Evolutionary conservation across 805 yeast species (phyloP), one percentile per base, ranked within the genome.

Genomic region (Komagataella populi): DNA sequence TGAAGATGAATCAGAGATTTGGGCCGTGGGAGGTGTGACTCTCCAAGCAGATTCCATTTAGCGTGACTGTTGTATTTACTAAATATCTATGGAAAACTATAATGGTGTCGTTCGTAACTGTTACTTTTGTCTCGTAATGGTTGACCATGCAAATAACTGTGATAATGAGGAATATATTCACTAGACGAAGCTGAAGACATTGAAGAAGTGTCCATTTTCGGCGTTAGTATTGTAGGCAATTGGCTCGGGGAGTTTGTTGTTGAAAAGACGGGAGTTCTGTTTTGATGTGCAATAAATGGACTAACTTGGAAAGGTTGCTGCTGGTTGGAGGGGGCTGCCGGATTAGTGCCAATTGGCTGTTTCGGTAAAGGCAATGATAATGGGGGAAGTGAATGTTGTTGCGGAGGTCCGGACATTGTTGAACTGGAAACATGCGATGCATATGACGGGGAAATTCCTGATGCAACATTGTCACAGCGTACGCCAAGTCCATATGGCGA

Each of bases 1-100:
- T 59, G 97, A 89, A 68, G 96, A 90, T 64, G 93, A 84, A 61
- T 69, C 66, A 49, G 96, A 90, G 65, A 81, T 89, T 23, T 88
- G 96, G 96, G 82, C 91, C 4, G 83, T 87, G 57, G 93, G 95
- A 50, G 81, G 84, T 46, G 80, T 79, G 53, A 85, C 80, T 53
- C 49, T 77, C 44, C 20, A 36, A 44, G 16, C 8, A 16, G n/a
- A 30, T 20, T 23, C 16, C 20, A 50, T 49, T 5, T 23, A 20
- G 46, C 49, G 51, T 36, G 20, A 46, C n/a, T 47, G 47, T 43
- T 23, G 52, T 43, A 20, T 20, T 44, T 23, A 45, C 17, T 49
- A 39, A 8, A 8, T 30, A 10, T 43, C 47, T 49, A 49, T 23
- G 17, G 50, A 12, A 10, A 46, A 47, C 30, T 20, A 23, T 46